phyloP scores from a whole-genome alignment of 192 early-diverging fungal genomes.

The Backusella liffmaniae region DNA sequence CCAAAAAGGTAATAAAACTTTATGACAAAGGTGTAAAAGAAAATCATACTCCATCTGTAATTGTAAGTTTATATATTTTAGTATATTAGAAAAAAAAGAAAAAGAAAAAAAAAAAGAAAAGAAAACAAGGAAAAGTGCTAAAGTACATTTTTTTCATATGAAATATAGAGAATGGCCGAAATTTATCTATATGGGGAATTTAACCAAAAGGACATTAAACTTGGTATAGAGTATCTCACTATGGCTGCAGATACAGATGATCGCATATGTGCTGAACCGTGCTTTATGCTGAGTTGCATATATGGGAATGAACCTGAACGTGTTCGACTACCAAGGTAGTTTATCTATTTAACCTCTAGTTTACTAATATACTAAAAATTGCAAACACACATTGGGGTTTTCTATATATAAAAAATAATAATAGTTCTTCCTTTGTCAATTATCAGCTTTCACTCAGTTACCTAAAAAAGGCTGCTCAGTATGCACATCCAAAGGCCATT shows the following conservation, averaged over 20 bases:
- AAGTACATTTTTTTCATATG: not conserved
- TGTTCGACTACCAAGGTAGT: conserved; percentile 48
- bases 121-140: not conserved
- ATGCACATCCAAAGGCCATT: conserved; percentile 70
- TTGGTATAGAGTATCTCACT: conserved; percentile 82
- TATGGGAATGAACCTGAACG: conserved; percentile 66
- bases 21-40: conserved; percentile 69
- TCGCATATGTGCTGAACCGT: conserved; percentile 65
- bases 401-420: conserved; percentile 58
- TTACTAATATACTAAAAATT: not conserved
- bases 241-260: conserved; percentile 56
- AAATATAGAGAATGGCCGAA: conserved; percentile 67
- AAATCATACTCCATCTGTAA: conserved; percentile 64
- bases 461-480: conserved; percentile 65
- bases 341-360: not conserved
- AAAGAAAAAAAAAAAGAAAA: not conserved
- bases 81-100: not conserved
- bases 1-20: conserved; percentile 63
- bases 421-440: conserved; percentile 50
- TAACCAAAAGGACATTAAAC: conserved; percentile 62
- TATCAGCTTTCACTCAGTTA: conserved; percentile 27
- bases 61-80: conserved; percentile 40
- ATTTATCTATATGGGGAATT: conserved; percentile 76
- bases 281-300: conserved; percentile 76
- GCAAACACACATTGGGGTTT: not conserved